Base-by-base conservation (phyloP, 768 basidiomycete species). In the Tremella fuciformis region DNA sequence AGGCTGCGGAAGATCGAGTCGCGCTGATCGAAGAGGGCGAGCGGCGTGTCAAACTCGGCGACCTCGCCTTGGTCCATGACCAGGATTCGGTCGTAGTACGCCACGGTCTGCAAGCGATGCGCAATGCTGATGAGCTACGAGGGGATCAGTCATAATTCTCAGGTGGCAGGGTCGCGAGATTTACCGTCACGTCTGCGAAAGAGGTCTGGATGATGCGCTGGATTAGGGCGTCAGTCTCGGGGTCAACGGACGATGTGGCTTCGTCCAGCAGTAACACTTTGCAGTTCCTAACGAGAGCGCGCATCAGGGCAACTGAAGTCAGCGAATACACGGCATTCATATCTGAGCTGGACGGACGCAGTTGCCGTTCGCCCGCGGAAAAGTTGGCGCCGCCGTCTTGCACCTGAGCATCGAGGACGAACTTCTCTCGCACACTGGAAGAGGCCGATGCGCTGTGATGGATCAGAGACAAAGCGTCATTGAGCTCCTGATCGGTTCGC, bases 1-100 rank as follows among this genome's bases (percentile, higher is more conserved):
- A 88, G 81, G 2, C 83, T 82, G 18, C 86, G 80, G 80, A 88
- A 88, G 52, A 88, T 84, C 1, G 86, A 87, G 54, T 80, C 80
- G 50, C 81, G 77, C 50, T 78, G 65, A 39, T 69, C 67, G 40
- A 60, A 73, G 13, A 73, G 57, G 6, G 16, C 47, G 13, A 73
- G 56, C 0, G 73, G 71, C 2, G 60, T 48, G 53, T 70, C 73
- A 50, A 70, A 72, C 60, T 77, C 76, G 0, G 63, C 68, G 13
- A 77, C 62, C 16, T 37, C 24, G 0, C 76, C 76, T 11, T 53
- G 47, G 22, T 77, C 76, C 57, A 76, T 57, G 9, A 77, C 76
- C 13, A 78, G 49, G 21, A 78, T 66, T 18, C 71, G 64, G 57
- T 77, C 74, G 53, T 76, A 76, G 51, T 70, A 76, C 1, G 72